phyloP scores from a whole-genome alignment of 495 filamentous ascomycete genomes.

The Penicillium silybi region DNA sequence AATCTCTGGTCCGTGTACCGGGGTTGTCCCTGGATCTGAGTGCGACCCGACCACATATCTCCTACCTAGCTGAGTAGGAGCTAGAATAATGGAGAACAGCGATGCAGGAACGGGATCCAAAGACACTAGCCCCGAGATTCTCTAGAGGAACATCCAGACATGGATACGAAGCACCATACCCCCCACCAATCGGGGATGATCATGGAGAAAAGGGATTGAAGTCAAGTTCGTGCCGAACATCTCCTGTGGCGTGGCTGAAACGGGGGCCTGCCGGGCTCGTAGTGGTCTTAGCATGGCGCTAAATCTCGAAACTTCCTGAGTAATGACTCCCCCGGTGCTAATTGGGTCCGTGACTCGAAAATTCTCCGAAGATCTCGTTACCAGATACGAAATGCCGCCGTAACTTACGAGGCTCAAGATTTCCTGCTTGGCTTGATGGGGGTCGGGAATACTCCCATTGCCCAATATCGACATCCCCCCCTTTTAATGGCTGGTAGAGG shows the following conservation, averaged over 20 bases:
- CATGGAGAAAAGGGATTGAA: neutral
- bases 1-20: neutral
- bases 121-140: too few species aligned
- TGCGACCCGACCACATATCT: too few species aligned
- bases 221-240: conserved; percentile 3
- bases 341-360: conserved; percentile 2
- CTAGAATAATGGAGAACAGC: too few species aligned
- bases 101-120: too few species aligned
- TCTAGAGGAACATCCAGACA: neutral
- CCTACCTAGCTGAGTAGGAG: neutral
- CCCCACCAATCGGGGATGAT: neutral
- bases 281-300: conserved; percentile 8
- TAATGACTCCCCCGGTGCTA: neutral
- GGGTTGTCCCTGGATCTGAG: neutral
- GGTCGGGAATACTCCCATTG: neutral
- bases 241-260: conserved; percentile 24
- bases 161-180: neutral
- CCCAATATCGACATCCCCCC: too few species aligned
- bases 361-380: conserved; percentile 19
- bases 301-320: conserved; percentile 5
- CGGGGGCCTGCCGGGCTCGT: conserved; percentile 1
- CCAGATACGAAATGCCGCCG: too few species aligned
- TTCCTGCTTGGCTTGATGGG: neutral
- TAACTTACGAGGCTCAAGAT: neutral
- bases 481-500: neutral